Base-by-base conservation (phyloP, 78 protist genomes). In the Creolimax fragrantissima region DNA sequence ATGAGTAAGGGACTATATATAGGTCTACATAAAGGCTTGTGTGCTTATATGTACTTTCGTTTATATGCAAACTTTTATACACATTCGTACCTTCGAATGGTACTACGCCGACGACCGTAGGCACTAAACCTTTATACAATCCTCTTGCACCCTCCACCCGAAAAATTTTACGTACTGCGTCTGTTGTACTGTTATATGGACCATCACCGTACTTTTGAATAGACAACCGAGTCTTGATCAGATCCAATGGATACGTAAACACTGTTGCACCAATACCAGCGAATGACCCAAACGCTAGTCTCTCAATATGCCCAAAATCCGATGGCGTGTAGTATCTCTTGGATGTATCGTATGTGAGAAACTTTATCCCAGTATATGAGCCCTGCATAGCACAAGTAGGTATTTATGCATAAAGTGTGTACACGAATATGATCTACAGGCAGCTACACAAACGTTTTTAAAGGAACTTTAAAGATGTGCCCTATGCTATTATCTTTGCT, bases 51-150 rank as follows among this genome's bases (percentile, higher is more conserved):
- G 5, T 83, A 11, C n/a, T n/a, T 88, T 11, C 5, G n/a, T 88
- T 39, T 39, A 5, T 39, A n/a, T 43, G 44, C 45, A 32, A 35
- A 58, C 2, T 2, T 81, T 3, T 45, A 81, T 58, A 58, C 45
- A 4, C 3, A 58, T 92, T 45, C 3, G 44, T 3, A n/a, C 91
- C 93, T 42, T 92, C 93, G 17, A 45, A 85, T 5, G 93, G 93
- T 1, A 92, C n/a, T 32, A 92, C 92, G 32, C 93, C 93, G n/a
- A 92, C 45, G 6, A 91, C 81, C 4, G 93, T 85, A 11, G 93
- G n/a, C 11, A 84, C n/a, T 6, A 35, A 11, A 35, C 93, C 93
- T 7, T 74, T 41, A 89, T 84, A 91, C 11, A 81, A 4, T 44
- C 93, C 93, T 39, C 91, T 5, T 5, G 3, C 5, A 5, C 92